Evolutionary conservation across 345 rosid genomes (phyloP).

Genomic region (Brassica juncea): DNA sequence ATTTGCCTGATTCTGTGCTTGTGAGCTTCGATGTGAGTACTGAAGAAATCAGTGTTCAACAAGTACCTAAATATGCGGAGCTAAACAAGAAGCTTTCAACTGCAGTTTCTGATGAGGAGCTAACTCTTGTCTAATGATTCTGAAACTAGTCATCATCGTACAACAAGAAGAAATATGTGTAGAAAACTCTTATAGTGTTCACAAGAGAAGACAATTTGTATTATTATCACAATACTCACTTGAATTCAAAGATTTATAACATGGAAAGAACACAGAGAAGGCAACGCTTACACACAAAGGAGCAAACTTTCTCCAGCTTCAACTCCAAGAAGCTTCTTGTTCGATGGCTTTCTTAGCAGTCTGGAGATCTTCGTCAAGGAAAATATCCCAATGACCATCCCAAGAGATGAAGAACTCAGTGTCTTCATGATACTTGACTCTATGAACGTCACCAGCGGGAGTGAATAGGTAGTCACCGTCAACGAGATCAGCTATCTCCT

Average conservation of each 20-base stretch:
- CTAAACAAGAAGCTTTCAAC: constrained; percentile 61
- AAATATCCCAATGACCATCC: constrained; percentile 92
- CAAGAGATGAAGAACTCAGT: constrained; percentile 89
- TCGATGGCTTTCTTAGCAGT: constrained; percentile 54
- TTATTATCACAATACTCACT: not conserved
- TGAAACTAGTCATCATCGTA: not conserved
- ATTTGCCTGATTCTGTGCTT: not conserved
- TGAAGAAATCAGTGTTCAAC: not conserved
- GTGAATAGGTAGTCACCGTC: constrained; percentile 79
- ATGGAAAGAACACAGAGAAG: not conserved
- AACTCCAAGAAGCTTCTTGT: constrained; percentile 16
- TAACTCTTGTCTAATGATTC: constrained; percentile 59
- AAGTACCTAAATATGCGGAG: constrained; percentile 35
- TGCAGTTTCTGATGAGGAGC: constrained; percentile 53
- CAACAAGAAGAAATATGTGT: constrained; percentile 17
- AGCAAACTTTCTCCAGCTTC: not conserved
- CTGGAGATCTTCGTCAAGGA: constrained; percentile 79
- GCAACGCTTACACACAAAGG: not conserved
- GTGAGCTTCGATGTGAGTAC: not conserved
- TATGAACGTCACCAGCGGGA: constrained; percentile 79
- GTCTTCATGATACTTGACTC: constrained; percentile 86
- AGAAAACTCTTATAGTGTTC: constrained; percentile 15
- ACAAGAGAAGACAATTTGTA: constrained; percentile 1
- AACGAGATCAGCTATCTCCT: constrained; percentile 58
- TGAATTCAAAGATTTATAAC: constrained; percentile 9